Conservation (phyloP, 2,329 filamentous ascomycete species). For the Fusarium austroafricanum region DNA sequence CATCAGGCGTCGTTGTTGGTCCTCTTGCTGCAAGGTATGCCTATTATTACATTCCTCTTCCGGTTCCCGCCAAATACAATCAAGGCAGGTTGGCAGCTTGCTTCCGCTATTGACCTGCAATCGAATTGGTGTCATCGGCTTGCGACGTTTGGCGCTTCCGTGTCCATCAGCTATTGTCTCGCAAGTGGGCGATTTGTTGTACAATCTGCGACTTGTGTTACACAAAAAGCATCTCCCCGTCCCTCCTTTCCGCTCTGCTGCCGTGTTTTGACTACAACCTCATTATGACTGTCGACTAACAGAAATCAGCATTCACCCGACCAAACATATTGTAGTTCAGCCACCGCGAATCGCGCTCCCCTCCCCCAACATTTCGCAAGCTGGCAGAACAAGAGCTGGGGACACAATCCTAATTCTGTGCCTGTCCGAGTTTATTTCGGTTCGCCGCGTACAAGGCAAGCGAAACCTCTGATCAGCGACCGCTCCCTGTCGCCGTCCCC, state of each 20-base stretch:
- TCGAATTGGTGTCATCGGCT: conserved; percentile 37
- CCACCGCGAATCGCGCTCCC: conserved; percentile 30
- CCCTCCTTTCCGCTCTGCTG: conserved; percentile 35
- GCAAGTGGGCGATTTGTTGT: conserved; percentile 29
- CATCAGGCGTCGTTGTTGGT: conserved; percentile 24
- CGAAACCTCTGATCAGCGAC: conserved; percentile 30
- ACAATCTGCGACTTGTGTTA: conserved; percentile 40
- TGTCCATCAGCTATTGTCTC: conserved; percentile 33
- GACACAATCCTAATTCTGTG: conserved; percentile 32
- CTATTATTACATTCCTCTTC: conserved; percentile 31
- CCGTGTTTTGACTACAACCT: conserved; percentile 27
- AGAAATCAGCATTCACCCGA: conserved; percentile 38
- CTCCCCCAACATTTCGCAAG: conserved; percentile 21
- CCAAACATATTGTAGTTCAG: conserved; percentile 23
- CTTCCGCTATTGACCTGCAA: conserved; percentile 21
- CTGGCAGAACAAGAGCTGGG: conserved; percentile 24
- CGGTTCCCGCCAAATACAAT: conserved; percentile 13
- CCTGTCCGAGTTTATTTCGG: conserved; percentile 30
- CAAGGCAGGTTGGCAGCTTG: conserved; percentile 14
- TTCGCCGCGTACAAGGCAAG: conserved; percentile 38
- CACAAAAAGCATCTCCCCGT: conserved; percentile 42
- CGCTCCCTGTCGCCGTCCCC: conserved; percentile 27
- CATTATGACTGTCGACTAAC: conserved; percentile 39
- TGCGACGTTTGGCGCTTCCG: conserved; percentile 38
- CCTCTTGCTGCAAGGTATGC: conserved; percentile 36